Conservation (phyloP, 495 filamentous ascomycete species). For the Daldinia grandis region DNA sequence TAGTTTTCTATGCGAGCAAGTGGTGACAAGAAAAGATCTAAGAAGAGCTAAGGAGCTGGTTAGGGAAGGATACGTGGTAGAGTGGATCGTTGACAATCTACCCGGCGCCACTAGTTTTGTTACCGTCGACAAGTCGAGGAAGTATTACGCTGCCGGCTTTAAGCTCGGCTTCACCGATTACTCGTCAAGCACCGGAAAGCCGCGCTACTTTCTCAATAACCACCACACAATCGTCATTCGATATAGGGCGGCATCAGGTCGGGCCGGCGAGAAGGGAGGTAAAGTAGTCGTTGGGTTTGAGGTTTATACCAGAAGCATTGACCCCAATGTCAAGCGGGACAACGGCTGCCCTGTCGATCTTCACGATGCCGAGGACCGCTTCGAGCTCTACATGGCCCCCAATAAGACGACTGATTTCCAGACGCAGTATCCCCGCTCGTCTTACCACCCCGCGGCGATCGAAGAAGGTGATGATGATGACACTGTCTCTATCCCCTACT, state of each 20-base stretch:
- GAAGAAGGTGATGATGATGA: slow-evolving; percentile 68
- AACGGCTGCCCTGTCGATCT: slow-evolving; percentile 74
- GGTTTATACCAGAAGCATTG: slow-evolving; percentile 89
- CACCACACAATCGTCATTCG: slow-evolving; percentile 90
- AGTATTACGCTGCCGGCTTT: slow-evolving; percentile 96
- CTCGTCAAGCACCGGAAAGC: slow-evolving; percentile 65
- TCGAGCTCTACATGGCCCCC: slow-evolving; percentile 73
- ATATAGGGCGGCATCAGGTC: slow-evolving; percentile 77
- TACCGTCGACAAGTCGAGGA: slow-evolving; percentile 84
- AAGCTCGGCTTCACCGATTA: slow-evolving; percentile 85
- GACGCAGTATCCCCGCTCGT: slow-evolving; percentile 66
- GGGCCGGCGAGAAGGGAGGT: slow-evolving; percentile 71
- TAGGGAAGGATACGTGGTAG: slow-evolving; percentile 83
- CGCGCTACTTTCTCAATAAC: slow-evolving; percentile 86
- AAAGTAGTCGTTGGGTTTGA: slow-evolving; percentile 93
- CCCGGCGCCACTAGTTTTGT: slow-evolving; percentile 94
- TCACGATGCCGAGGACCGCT: slow-evolving; percentile 65
- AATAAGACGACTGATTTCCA: slow-evolving; percentile 64
- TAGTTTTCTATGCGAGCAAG: slow-evolving; percentile 74
- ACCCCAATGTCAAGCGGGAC: slow-evolving; percentile 62
- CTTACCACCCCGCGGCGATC: slow-evolving; percentile 62
- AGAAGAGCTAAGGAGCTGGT: slow-evolving; percentile 78
- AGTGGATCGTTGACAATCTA: slow-evolving; percentile 97
- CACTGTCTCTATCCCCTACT: slow-evolving; percentile 82
- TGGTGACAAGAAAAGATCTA: slow-evolving; percentile 71